Evolutionary conservation across 257 asterid genomes (phyloP), one percentile per base, ranked within the genome.

Genomic region (Plantago major): DNA sequence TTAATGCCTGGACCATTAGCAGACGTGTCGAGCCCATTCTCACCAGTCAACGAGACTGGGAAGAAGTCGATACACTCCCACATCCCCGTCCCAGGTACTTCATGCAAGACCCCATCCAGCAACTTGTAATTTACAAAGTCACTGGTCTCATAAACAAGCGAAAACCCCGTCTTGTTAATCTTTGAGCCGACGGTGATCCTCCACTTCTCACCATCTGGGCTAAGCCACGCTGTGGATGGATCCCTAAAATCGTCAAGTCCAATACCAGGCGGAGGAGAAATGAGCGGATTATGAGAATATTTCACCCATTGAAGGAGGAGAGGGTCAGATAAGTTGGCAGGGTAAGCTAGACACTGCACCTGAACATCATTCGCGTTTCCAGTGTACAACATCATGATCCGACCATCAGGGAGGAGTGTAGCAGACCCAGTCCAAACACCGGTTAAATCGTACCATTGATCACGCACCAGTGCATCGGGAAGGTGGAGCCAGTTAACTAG

Each of bases 371-470:
- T 13, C 0, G 83, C 72, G 54, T 63, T 73, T 1, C 89, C 89
- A 0, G 89, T 82, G 64, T 82, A 82, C 0, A 82, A 52, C 69
- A 82, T 82, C 7, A 63, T 42, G 60, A 82, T 74, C 67, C 53
- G 45, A 15, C 86, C 89, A 10, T 70, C 68, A 0, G 82, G 80
- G 0, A 76, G 80, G 59, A 77, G 46, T 0, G 89, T 82, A 15
- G 89, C 86, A 3, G 89, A 82, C 0, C 89, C 89, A 0, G 86
- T 79, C 89, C 89, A 82, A 0, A 79, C 86, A 0, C 89, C 89
- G 7, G 72, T 79, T 11, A 74, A 49, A 14, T 82, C 89, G 28
- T 67, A 79, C 69, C 77, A 74, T 10, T 62, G 59, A 33, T 33
- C 40, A 4, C 40, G 40, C 40, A 33, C 40, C 40, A 33, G 6